phyloP scores from a whole-genome alignment of 164 flowering plant genomes.

The Echeveria elegans region DNA sequence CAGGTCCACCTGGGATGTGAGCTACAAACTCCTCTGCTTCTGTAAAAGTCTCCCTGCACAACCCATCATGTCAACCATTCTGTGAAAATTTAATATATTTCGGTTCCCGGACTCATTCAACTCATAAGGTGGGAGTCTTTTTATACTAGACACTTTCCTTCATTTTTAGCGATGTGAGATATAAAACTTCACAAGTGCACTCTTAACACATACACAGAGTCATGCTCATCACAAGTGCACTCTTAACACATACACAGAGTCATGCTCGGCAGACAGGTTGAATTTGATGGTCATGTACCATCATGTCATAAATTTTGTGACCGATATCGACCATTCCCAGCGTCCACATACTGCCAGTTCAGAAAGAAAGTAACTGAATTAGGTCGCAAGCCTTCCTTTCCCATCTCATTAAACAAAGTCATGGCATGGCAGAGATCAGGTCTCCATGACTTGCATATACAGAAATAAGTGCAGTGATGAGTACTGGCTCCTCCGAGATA shows the following conservation, averaged over 20 bases:
- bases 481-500: slow-evolving; percentile 34
- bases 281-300: too few relatives aligned
- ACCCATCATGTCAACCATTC: too few relatives aligned
- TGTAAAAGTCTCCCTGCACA: slow-evolving; percentile 64
- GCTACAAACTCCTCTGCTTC: slow-evolving; percentile 67
- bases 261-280: too few relatives aligned
- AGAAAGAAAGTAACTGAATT: slow-evolving; percentile 78
- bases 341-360: slow-evolving; percentile 68
- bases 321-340: slow-evolving; percentile 76
- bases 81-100: too few relatives aligned
- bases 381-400: slow-evolving; percentile 36
- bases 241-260: too few relatives aligned
- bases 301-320: slow-evolving; percentile 35
- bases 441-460: slow-evolving; percentile 79
- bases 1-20: slow-evolving; percentile 53
- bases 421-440: slow-evolving; percentile 45
- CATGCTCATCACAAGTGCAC: too few relatives aligned
- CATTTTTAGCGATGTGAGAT: too few relatives aligned
- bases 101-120: too few relatives aligned
- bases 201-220: too few relatives aligned
- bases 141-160: too few relatives aligned
- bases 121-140: too few relatives aligned
- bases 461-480: slow-evolving; percentile 80
- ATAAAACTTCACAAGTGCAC: too few relatives aligned
- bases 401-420: slow-evolving; percentile 52